phyloP scores from a whole-genome alignment of 805 yeast genomes.

The Suhomyces canberraensis region DNA sequence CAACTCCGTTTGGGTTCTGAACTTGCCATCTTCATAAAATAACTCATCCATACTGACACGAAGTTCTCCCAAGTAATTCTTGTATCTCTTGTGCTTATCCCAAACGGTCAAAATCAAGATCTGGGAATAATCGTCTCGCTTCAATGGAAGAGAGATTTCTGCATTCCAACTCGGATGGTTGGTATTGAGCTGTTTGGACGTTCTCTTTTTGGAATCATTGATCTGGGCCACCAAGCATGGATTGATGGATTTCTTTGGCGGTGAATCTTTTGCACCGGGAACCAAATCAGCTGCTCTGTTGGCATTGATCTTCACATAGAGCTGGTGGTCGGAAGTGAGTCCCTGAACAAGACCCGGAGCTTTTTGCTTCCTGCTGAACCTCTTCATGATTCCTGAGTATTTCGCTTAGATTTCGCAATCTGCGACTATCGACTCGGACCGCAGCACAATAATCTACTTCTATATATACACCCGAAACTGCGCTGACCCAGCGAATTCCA shows the following conservation, averaged over 20 bases:
- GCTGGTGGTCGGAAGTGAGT: constrained; percentile 7
- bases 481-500: too few relatives aligned
- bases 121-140: constrained; percentile 25
- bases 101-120: constrained; percentile 34
- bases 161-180: constrained; percentile 42
- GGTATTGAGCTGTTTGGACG: constrained; percentile 31
- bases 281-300: constrained; percentile 39
- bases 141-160: constrained; percentile 28
- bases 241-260: constrained; percentile 22
- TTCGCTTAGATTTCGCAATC: too few relatives aligned
- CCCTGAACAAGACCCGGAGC: too few relatives aligned
- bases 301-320: constrained; percentile 32
- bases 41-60: constrained; percentile 29
- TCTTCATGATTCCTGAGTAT: too few relatives aligned
- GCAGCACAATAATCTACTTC: too few relatives aligned
- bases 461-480: too few relatives aligned
- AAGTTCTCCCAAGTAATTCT: constrained; percentile 40
- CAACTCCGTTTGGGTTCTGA: constrained; percentile 23
- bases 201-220: constrained; percentile 26
- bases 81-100: constrained; percentile 37
- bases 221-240: constrained; percentile 37
- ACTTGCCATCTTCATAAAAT: constrained; percentile 16
- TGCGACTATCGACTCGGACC: too few relatives aligned
- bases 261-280: constrained; percentile 9
- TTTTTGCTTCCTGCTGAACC: too few relatives aligned